These are phyloP conservation scores for Capsaspora owczarzaki DNA, from an alignment of 78 protist species.

Conservation along the genomic window DNA sequence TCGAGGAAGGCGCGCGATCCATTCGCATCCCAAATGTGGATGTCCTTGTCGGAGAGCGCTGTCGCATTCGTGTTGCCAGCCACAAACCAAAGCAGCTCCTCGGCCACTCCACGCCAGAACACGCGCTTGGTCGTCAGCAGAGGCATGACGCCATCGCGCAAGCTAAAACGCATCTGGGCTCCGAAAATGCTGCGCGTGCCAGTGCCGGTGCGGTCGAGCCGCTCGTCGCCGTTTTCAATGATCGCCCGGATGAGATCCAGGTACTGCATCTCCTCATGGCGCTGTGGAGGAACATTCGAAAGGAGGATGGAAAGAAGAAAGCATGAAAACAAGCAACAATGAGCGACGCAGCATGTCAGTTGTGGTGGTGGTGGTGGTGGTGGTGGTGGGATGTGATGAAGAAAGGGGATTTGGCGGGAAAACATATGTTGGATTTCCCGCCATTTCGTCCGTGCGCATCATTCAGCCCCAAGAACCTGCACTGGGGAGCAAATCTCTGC, in stretches of 20 bases:
- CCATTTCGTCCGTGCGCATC: too few relatives aligned
- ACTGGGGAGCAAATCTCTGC: too few relatives aligned
- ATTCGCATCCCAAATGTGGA: slow-evolving; percentile 88
- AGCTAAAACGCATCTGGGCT: slow-evolving; percentile 56
- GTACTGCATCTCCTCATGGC: slow-evolving; percentile 61
- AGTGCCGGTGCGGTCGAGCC: slow-evolving; percentile 79
- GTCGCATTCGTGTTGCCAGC: slow-evolving; percentile 61
- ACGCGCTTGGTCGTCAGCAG: slow-evolving; percentile 87
- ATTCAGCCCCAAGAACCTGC: too few relatives aligned
- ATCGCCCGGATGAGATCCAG: slow-evolving; percentile 56
- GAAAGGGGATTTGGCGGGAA: too few relatives aligned
- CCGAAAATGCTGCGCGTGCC: slow-evolving; percentile 55
- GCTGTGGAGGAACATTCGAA: neutral
- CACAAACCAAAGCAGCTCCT: slow-evolving; percentile 88
- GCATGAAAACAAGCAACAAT: too few relatives aligned
- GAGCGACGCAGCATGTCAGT: too few relatives aligned
- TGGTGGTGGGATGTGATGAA: too few relatives aligned
- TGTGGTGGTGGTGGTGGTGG: too few relatives aligned
- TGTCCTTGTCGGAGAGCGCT: slow-evolving; percentile 35
- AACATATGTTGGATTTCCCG: too few relatives aligned
- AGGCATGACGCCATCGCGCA: slow-evolving; percentile 61
- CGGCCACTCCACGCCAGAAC: slow-evolving; percentile 78
- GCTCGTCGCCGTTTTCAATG: slow-evolving; percentile 35
- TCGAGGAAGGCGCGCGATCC: slow-evolving; percentile 66
- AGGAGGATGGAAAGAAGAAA: neutral